Percentiles rank a stretch among this genome's conserved stretches.
phyloP scores from a whole-genome alignment of 2,329 filamentous ascomycete genomes.

The Fusarium sp. region DNA sequence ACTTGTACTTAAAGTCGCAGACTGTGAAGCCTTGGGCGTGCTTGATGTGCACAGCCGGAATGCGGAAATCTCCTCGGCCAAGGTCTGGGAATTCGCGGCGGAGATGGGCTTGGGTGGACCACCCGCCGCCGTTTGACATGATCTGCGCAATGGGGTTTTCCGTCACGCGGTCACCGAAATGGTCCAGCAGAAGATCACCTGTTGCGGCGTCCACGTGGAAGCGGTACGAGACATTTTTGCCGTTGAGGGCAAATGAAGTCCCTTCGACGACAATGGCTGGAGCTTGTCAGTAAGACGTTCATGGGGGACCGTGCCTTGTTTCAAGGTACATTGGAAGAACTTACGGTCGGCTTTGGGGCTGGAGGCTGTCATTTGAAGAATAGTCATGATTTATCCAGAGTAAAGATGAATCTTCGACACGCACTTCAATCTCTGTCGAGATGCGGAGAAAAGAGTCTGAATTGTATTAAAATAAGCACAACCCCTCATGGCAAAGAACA shows the following conservation, averaged over 20 bases:
- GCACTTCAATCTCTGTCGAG: no score
- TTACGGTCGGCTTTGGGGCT: constrained; percentile 7
- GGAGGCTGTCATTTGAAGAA: background rate
- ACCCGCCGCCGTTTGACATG: constrained; percentile 58
- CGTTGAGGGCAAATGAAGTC: constrained; percentile 68
- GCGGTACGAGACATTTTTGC: constrained; percentile 69
- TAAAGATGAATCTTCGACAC: no score
- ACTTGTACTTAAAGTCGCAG: constrained; percentile 69
- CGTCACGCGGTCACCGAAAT: constrained; percentile 69
- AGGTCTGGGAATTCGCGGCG: constrained; percentile 74
- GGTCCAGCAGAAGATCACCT: constrained; percentile 70
- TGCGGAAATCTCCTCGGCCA: constrained; percentile 72
- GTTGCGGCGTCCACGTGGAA: constrained; percentile 71
- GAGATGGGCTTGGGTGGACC: constrained; percentile 64
- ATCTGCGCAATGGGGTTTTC: constrained; percentile 62
- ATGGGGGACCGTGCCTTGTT: accelerated
- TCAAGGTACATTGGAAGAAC: background rate
- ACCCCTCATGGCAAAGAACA: background rate
- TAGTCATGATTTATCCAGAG: constrained; percentile 10
- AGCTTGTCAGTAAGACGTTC: background rate
- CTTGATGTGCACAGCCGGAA: constrained; percentile 71
- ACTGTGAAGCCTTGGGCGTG: constrained; percentile 71
- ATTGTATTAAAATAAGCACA: background rate
- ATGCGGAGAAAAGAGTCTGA: no score
- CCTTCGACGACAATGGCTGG: constrained; percentile 67